These are phyloP conservation scores for Geranium incanum DNA, from an alignment of 441 rosid genomes.

Conservation along the genomic window DNA sequence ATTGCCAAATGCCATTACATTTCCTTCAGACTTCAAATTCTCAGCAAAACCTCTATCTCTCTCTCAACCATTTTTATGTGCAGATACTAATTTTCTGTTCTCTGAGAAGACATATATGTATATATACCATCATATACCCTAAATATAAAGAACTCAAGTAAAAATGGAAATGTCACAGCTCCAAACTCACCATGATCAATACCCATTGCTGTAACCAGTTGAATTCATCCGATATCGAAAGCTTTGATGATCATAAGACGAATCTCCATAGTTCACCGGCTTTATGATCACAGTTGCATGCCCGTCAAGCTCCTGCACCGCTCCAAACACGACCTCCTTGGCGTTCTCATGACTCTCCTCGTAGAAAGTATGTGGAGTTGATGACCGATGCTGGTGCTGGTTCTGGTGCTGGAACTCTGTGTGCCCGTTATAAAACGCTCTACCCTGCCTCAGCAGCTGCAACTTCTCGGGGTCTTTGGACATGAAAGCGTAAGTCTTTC, in stretches of 20 bases:
- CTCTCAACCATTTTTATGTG: too few species aligned
- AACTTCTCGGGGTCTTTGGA: slow-evolving; percentile 80
- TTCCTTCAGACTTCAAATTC: too few species aligned
- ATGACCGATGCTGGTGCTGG: slow-evolving; percentile 63
- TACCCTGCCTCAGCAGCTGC: slow-evolving; percentile 78
- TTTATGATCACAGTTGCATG: slow-evolving; percentile 34
- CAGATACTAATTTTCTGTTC: neutral
- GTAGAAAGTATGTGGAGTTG: slow-evolving; percentile 60
- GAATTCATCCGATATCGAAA: slow-evolving; percentile 37
- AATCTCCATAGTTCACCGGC: slow-evolving; percentile 49
- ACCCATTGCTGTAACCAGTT: slow-evolving; percentile 36
- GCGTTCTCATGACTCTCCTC: slow-evolving; percentile 70
- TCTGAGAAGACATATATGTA: neutral
- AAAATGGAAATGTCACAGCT: neutral
- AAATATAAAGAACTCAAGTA: neutral
- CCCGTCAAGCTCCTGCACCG: slow-evolving; percentile 61
- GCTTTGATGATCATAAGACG: slow-evolving; percentile 37
- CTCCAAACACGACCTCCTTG: slow-evolving; percentile 75
- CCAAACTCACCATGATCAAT: slow-evolving; percentile 26
- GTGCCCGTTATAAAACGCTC: slow-evolving; percentile 52
- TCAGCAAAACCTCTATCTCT: too few species aligned
- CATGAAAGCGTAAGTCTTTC: slow-evolving; percentile 85
- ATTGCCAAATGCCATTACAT: too few species aligned
- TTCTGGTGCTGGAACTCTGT: slow-evolving; percentile 50
- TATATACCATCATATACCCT: neutral